These are phyloP conservation scores for Coriaria nepalensis DNA, from an alignment of 306 rosid species.

Conservation along the genomic window DNA sequence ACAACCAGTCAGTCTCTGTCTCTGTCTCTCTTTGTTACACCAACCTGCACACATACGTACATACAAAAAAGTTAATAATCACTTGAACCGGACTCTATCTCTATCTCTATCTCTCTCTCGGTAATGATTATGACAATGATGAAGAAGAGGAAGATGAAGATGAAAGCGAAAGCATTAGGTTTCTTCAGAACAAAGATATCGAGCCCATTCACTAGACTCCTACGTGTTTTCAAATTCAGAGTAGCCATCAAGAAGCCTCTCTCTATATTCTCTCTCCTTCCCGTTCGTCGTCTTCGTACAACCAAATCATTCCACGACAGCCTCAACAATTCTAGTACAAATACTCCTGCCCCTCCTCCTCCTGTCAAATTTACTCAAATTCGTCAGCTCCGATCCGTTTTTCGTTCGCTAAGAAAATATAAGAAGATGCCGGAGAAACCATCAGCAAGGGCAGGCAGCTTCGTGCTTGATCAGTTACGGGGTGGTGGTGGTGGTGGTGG, in stretches of 20 bases:
- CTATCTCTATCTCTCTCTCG: slow-evolving; percentile 27
- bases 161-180: slow-evolving; percentile 54
- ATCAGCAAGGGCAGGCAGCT: slow-evolving; percentile 10
- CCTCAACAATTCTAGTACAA: too few species aligned
- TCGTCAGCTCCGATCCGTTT: slow-evolving; percentile 24
- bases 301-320: too few species aligned
- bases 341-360: too few species aligned
- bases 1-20: neutral
- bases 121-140: slow-evolving; percentile 9
- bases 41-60: too few species aligned
- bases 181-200: slow-evolving; percentile 63
- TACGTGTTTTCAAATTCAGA: slow-evolving; percentile 37
- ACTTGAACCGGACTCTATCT: slow-evolving; percentile 4
- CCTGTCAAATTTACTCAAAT: slow-evolving; percentile 5
- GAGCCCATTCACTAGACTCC: slow-evolving; percentile 45
- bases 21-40: neutral
- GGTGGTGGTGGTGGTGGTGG: neutral
- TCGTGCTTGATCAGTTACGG: slow-evolving; percentile 17
- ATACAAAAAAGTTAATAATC: neutral
- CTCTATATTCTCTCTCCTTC: slow-evolving; percentile 27
- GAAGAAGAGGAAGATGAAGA: slow-evolving; percentile 2
- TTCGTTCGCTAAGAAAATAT: slow-evolving; percentile 24
- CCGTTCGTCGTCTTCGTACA: neutral
- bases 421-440: slow-evolving; percentile 12
- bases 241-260: slow-evolving; percentile 30